These are phyloP conservation scores for Moringa oleifera DNA, from an alignment of 345 rosid species.

Conservation along the genomic window DNA sequence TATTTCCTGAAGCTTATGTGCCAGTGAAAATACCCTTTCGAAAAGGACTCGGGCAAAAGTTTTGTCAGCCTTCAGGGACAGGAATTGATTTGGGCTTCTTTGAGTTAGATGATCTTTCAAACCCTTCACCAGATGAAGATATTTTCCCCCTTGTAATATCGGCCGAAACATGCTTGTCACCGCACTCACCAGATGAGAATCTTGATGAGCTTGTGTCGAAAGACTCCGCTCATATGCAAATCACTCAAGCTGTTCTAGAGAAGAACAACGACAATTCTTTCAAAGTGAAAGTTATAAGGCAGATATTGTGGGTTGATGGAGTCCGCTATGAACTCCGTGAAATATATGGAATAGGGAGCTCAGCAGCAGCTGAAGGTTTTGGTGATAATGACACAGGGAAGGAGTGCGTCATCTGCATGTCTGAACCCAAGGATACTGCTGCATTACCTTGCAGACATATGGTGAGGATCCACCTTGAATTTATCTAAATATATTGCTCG, in stretches of 20 bases:
- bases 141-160: constrained; percentile 82
- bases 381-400: constrained; percentile 56
- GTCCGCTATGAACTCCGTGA: constrained; percentile 72
- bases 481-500: neutral
- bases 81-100: constrained; percentile 85
- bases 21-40: constrained; percentile 57
- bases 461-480: constrained; percentile 39
- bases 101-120: constrained; percentile 69
- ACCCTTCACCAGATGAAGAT: constrained; percentile 60
- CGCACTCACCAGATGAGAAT: constrained; percentile 19
- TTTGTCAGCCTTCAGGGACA: constrained; percentile 71
- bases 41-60: constrained; percentile 70
- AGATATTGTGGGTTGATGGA: constrained; percentile 80
- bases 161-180: constrained; percentile 47
- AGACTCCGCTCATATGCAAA: constrained; percentile 55
- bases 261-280: constrained; percentile 44
- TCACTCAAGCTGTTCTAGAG: constrained; percentile 70
- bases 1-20: constrained; percentile 56
- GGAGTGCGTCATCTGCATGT: constrained; percentile 94
- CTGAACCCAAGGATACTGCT: constrained; percentile 84
- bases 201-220: constrained; percentile 25
- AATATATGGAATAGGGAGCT: constrained; percentile 70
- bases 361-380: constrained; percentile 40
- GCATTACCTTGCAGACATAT: constrained; percentile 87
- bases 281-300: constrained; percentile 64